Percentiles rank a stretch among this genome's conserved stretches.
phyloP scores from a whole-genome alignment of 2,329 filamentous ascomycete species.

The Cladophialophora carrionii region DNA sequence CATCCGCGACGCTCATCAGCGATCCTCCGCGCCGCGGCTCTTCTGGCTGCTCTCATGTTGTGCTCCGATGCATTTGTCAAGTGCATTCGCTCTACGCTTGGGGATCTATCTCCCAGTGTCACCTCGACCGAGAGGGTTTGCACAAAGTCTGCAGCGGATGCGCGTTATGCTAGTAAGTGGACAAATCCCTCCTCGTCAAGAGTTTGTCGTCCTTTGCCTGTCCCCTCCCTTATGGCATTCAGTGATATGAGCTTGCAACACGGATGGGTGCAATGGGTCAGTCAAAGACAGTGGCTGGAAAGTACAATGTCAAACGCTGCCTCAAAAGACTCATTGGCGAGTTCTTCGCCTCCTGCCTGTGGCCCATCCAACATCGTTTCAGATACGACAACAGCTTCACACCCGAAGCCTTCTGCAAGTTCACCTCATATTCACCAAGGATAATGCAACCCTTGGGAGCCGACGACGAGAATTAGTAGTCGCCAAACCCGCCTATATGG shows the following conservation, averaged over 20 bases:
- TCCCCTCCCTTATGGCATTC: not conserved
- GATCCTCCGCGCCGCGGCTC: not conserved
- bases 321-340: not conserved
- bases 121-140: not conserved
- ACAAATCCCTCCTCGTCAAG: not conserved
- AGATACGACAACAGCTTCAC: not conserved
- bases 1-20: not conserved
- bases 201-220: not conserved
- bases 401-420: not conserved
- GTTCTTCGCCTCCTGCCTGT: not conserved
- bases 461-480: not conserved
- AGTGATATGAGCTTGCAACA: not conserved
- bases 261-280: not conserved
- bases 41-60: not conserved
- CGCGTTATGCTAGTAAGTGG: not conserved
- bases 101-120: not conserved
- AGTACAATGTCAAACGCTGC: too few species aligned
- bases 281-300: not conserved
- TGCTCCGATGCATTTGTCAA: constrained; percentile 7
- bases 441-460: not conserved
- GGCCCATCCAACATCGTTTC: not conserved
- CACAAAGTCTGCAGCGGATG: not conserved
- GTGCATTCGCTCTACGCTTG: not conserved
- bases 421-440: not conserved
- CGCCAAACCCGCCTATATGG: not conserved